Evolutionary conservation across 2,329 filamentous ascomycete genomes (phyloP), one percentile per base, ranked within the genome.

Genomic region (Penicillium nordicum): DNA sequence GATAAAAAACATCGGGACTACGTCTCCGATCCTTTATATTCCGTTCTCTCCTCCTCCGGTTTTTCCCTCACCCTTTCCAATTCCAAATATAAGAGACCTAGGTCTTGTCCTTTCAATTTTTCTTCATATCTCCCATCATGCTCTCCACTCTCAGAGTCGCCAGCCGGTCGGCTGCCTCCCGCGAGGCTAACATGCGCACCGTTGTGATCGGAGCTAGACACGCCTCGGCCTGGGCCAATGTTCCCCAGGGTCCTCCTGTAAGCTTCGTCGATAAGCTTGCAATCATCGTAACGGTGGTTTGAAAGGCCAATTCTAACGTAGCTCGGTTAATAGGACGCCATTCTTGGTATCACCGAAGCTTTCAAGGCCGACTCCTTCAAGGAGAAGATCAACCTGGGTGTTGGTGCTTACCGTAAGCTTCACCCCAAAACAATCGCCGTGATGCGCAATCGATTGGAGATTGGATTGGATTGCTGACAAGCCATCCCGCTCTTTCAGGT

Each of bases 311-410:
- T 67, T 57, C 67, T 73, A 56, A 69, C 59, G 36, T 55, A 63
- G 63, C 61, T 50, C 38, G 54, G 47, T 46, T 53, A 42, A 25
- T 68, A 74, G 71, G 74, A 76, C 68, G 78, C 78, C 30, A 80
- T 80, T 64, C 72, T 80, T 59, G 79, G 79, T 71, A 79, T 99
- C 79, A 97, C 94, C 62, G 94, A 99, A 81, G 94, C 94, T 60
- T 99, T 94, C 89, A 99, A 97, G 84, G 92, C 92, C 78, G 94
- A 99, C 76, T 84, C 82, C 71, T 93, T 95, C 78, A 81, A 86
- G 62, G 86, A 96, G 82, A 99, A 97, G 87, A 97, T 99, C 83
- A 97, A 97, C 82, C 82, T 99, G 60, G 94, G 92, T 80, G 94
- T 97, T 66, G 94, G 94, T 72, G 94, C 94, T 72, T 99, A 99